Conservation (phyloP, 192 early-diverging fungal species). For the Umbelopsis isabellina region DNA sequence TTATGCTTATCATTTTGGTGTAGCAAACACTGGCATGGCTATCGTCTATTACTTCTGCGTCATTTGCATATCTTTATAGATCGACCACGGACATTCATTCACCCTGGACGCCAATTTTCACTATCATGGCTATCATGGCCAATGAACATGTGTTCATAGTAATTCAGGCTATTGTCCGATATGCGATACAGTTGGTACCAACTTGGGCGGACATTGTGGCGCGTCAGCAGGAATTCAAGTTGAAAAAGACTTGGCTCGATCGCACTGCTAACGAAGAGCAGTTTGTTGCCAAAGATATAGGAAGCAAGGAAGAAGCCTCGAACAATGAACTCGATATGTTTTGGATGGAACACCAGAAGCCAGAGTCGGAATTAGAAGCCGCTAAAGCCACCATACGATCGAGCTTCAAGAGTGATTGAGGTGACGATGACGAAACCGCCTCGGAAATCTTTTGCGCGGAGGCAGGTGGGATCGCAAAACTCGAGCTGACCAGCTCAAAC, state of each 20-base stretch:
- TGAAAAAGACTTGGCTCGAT: slow-evolving; percentile 41
- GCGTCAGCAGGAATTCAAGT: slow-evolving; percentile 38
- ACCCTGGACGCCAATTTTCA: slow-evolving; percentile 33
- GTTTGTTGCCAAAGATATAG: slow-evolving; percentile 12
- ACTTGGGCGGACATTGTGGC: slow-evolving; percentile 36
- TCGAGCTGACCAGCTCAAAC: not conserved
- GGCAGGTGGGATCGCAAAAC: not conserved
- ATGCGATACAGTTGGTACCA: slow-evolving; percentile 30
- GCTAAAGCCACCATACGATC: slow-evolving; percentile 1
- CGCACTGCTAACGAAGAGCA: slow-evolving; percentile 10
- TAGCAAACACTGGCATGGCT: slow-evolving; percentile 52
- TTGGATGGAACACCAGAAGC: slow-evolving; percentile 7
- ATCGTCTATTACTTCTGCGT: slow-evolving; percentile 62
- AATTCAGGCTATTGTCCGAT: slow-evolving; percentile 23
- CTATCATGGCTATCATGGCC: slow-evolving; percentile 35
- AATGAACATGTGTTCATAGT: slow-evolving; percentile 44
- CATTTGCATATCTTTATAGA: slow-evolving; percentile 58
- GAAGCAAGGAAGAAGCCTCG: not conserved
- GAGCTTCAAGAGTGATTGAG: slow-evolving; percentile 6
- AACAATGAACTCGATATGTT: not conserved
- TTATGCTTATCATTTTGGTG: slow-evolving; percentile 10
- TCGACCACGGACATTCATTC: slow-evolving; percentile 41
- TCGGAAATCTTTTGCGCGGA: not conserved
- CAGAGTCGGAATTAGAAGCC: not conserved
- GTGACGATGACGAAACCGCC: slow-evolving; percentile 2